Evolutionary conservation across 164 flowering plant genomes (phyloP).

Genomic region (Berberis vulgaris): DNA sequence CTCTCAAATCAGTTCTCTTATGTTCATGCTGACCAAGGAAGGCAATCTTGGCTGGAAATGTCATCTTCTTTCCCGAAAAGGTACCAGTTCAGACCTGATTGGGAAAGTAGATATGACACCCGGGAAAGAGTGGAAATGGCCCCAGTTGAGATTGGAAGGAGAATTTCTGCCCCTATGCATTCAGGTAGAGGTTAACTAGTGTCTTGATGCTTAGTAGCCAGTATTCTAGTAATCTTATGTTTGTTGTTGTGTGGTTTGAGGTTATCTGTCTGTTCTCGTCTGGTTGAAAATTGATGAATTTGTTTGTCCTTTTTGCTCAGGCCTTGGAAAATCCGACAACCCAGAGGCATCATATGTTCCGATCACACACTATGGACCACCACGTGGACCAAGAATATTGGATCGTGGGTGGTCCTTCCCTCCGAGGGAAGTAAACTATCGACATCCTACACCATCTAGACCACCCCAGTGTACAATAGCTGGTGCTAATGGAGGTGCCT

Average conservation of each 20-base stretch:
- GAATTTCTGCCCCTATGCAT: constrained; percentile 37
- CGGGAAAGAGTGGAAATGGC: constrained; percentile 39
- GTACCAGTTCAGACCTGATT: constrained; percentile 28
- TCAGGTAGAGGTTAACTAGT: constrained; percentile 30
- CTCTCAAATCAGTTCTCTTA: constrained; percentile 77
- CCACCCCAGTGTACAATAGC: constrained; percentile 20
- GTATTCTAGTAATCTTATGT: not conserved
- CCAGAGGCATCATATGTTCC: constrained; percentile 27
- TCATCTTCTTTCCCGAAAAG: constrained; percentile 33
- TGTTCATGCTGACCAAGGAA: constrained; percentile 44
- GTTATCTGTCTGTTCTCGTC: not conserved
- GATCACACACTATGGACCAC: constrained; percentile 37
- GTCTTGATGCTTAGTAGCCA: not conserved
- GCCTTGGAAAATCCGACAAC: constrained; percentile 35
- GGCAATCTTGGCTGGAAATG: constrained; percentile 41
- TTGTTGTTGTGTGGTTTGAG: not conserved
- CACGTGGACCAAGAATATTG: constrained; percentile 31
- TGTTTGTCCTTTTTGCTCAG: constrained; percentile 15
- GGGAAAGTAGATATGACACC: constrained; percentile 35
- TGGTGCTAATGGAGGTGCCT: not conserved
- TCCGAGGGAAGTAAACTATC: constrained; percentile 41
- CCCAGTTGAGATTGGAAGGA: constrained; percentile 39
- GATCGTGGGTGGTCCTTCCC: constrained; percentile 53
- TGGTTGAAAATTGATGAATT: no score
- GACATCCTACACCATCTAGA: constrained; percentile 36